Base-by-base conservation (phyloP, 2,329 filamentous ascomycete species). In the Xylaria multiplex region DNA sequence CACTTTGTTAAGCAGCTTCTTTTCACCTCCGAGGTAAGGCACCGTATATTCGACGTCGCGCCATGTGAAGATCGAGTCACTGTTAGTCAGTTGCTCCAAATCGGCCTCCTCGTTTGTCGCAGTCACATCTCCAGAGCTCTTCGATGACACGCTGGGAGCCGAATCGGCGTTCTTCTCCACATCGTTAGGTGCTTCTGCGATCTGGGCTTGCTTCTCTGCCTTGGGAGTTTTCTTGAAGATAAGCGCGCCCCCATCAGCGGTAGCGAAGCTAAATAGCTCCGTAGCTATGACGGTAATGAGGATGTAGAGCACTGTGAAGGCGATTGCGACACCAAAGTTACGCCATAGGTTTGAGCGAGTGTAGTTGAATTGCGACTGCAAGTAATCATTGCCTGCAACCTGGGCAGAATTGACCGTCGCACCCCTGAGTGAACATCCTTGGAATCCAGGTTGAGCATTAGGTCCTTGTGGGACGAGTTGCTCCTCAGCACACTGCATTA, bases 321-420 rank as follows among this genome's bases (percentile, higher is more conserved):
- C 92, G 70, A 94, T 88, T 1, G 96, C 79, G 3, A 94, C 89
- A 37, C 90, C 92, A 73, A 92, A 93, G 75, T 95, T 93, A 3
- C 92, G 88, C 90, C 90, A 92, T 7, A 90, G 79, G 70, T 92
- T 85, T 0, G 80, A 78, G 1, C 84, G 79, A 4, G 78, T 81
- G 74, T 91, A 92, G 2, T 79, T 76, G 69, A 86, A 90, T 3
- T 77, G 81, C 8, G 77, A 77, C 24, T 71, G 70, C 53, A 92
- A 80, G 58, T 89, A 92, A 0, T 78, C 79, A 14, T 84, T 80
- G 0, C 90, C 90, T 0, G 79, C 73, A 5, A 92, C 85, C 1
- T 74, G 73, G 0, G 73, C 69, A 5, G 78, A 76, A 16, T 87
- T 88, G 3, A 82, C 77, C 0, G 77, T 73, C 0, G 88, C 83